These are phyloP conservation scores for Vinca minor DNA, from an alignment of 257 asterid species.

Conservation along the genomic window DNA sequence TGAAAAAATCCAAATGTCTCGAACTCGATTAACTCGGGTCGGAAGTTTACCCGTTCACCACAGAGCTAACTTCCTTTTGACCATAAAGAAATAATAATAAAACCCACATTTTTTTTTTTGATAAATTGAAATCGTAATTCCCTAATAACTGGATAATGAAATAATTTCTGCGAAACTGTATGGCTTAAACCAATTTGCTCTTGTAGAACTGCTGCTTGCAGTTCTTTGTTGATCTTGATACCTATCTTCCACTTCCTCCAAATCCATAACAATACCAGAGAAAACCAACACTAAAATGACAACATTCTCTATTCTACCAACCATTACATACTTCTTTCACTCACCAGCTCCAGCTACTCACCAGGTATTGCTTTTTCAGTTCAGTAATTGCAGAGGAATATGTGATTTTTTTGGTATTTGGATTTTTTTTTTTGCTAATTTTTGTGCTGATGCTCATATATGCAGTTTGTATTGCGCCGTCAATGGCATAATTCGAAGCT, in stretches of 20 bases:
- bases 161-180: neutral
- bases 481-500: conserved; percentile 19
- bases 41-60: too few relatives aligned
- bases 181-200: neutral
- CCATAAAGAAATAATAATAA: too few relatives aligned
- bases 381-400: neutral
- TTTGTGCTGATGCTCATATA: neutral
- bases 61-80: too few relatives aligned
- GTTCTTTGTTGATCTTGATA: too few relatives aligned
- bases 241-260: neutral
- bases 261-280: neutral
- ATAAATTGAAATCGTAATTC: neutral
- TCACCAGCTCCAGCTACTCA: conserved; percentile 25
- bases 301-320: conserved; percentile 7
- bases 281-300: conserved; percentile 21
- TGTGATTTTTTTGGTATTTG: neutral
- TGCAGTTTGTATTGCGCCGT: conserved; percentile 21
- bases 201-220: neutral
- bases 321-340: conserved; percentile 23
- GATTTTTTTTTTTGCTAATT: neutral
- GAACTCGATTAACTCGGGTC: too few relatives aligned
- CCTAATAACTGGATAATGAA: neutral
- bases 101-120: too few relatives aligned
- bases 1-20: too few relatives aligned
- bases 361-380: conserved; percentile 25